phyloP scores from a whole-genome alignment of 2,329 filamentous ascomycete species.

The Sclerotinia glacialis region DNA sequence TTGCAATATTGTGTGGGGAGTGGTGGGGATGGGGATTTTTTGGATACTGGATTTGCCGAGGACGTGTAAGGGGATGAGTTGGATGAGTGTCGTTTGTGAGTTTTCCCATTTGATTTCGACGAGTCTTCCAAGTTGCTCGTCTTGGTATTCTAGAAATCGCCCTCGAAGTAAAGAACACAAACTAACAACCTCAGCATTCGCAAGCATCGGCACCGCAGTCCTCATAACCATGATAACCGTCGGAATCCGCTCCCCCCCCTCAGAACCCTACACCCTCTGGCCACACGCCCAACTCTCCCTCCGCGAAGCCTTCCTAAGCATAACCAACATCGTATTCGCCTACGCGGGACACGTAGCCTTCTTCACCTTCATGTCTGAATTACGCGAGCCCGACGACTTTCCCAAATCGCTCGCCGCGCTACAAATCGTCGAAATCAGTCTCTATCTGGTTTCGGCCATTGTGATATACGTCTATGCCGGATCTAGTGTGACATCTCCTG shows the following conservation, averaged over 20 bases:
- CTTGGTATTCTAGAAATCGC: too few relatives aligned
- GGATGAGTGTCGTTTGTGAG: slow-evolving; percentile 52
- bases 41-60: slow-evolving; percentile 53
- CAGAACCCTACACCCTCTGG: slow-evolving; percentile 36
- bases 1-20: slow-evolving; percentile 55
- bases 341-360: slow-evolving; percentile 61
- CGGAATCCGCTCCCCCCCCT: not conserved
- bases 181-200: slow-evolving; percentile 44
- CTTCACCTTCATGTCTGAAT: slow-evolving; percentile 58
- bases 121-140: too few relatives aligned
- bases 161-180: not conserved
- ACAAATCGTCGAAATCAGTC: slow-evolving; percentile 55
- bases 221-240: slow-evolving; percentile 53
- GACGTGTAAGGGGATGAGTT: slow-evolving; percentile 54
- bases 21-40: slow-evolving; percentile 50
- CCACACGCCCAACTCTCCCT: slow-evolving; percentile 38
- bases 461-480: slow-evolving; percentile 69
- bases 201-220: slow-evolving; percentile 53
- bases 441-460: slow-evolving; percentile 51
- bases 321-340: slow-evolving; percentile 59
- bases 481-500: slow-evolving; percentile 58
- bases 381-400: slow-evolving; percentile 54
- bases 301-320: slow-evolving; percentile 47
- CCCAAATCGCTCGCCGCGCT: slow-evolving; percentile 56
- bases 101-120: not conserved